Evolutionary conservation across 1,284 basidiomycete genomes (phyloP).

Genomic region (Cryptococcus sp.): DNA sequence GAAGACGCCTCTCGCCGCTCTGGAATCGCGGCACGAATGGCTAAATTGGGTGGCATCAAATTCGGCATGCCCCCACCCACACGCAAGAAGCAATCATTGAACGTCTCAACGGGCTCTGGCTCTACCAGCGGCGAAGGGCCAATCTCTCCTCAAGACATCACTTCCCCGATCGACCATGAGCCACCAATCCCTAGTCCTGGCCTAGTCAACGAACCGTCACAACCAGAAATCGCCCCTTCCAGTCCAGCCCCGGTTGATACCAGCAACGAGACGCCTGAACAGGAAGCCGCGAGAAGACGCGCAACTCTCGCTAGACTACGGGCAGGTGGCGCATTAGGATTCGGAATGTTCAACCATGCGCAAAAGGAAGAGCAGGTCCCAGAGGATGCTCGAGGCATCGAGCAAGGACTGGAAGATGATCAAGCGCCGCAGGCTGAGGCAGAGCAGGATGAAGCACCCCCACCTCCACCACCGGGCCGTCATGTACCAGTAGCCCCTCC

Average conservation of each 20-base stretch:
- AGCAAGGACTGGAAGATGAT: conserved; percentile 17
- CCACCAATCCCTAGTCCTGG: conserved; percentile 10
- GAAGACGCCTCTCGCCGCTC: conserved; percentile 74
- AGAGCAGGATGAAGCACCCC: conserved; percentile 20
- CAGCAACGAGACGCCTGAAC: conserved; percentile 48
- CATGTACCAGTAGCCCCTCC: conserved; percentile 19
- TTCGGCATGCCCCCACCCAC: conserved; percentile 62
- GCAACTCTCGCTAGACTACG: conserved; percentile 49
- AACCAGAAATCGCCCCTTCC: neutral
- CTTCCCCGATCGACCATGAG: conserved; percentile 12
- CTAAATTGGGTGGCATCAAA: conserved; percentile 78
- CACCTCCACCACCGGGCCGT: conserved; percentile 24
- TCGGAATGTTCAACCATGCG: conserved; percentile 49
- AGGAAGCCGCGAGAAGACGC: conserved; percentile 47
- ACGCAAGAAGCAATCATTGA: conserved; percentile 23
- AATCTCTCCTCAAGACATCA: conserved; percentile 10
- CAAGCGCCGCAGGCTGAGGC: conserved; percentile 21
- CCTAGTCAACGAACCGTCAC: neutral
- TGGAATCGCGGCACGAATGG: conserved; percentile 84
- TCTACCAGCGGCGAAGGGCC: conserved; percentile 12
- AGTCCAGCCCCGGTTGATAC: conserved; percentile 14
- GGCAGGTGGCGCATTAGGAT: conserved; percentile 50
- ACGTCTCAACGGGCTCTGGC: conserved; percentile 10
- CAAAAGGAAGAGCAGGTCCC: conserved; percentile 12
- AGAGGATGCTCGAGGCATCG: conserved; percentile 14